Conservation (phyloP, 2,329 filamentous ascomycete genomes). For the Fusarium sp. region DNA sequence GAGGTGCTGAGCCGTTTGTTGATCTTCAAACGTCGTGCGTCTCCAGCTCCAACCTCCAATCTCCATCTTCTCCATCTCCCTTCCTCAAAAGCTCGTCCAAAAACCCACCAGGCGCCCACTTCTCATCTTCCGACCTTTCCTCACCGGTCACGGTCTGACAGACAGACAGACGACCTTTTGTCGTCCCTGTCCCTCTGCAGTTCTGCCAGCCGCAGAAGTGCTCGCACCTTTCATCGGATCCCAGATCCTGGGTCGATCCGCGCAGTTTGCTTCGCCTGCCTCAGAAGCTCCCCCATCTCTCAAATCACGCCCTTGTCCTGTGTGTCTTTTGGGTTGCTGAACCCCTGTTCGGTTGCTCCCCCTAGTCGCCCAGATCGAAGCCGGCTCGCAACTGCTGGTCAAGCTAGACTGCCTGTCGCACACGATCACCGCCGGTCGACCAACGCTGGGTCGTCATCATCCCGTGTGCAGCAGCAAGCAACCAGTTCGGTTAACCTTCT, state of each 20-base stretch:
- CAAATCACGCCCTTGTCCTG: conserved; percentile 16
- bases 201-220: conserved; percentile 1
- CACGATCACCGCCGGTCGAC: conserved; percentile 33
- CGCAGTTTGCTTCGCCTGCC: conserved; percentile 5
- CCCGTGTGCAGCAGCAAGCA: conserved; percentile 22
- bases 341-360: conserved; percentile 31
- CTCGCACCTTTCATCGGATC: conserved; percentile 9
- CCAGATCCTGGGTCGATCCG: conserved; percentile 18
- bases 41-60: conserved; percentile 13
- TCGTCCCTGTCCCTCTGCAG: neutral
- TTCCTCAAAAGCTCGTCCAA: neutral
- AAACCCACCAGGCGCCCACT: conserved; percentile 1
- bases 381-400: conserved; percentile 16
- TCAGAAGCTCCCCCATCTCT: conserved; percentile 10
- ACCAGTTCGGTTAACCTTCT: conserved; percentile 12
- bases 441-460: conserved; percentile 23
- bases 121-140: neutral
- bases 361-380: conserved; percentile 35
- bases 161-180: neutral
- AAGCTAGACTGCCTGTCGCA: conserved; percentile 20
- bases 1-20: conserved; percentile 10
- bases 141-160: neutral
- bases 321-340: conserved; percentile 12
- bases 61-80: conserved; percentile 6
- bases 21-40: conserved; percentile 18